Evolutionary conservation across 1,284 basidiomycete species (phyloP), one percentile per base, ranked within the genome.

Genomic region (Coniophora puteana): DNA sequence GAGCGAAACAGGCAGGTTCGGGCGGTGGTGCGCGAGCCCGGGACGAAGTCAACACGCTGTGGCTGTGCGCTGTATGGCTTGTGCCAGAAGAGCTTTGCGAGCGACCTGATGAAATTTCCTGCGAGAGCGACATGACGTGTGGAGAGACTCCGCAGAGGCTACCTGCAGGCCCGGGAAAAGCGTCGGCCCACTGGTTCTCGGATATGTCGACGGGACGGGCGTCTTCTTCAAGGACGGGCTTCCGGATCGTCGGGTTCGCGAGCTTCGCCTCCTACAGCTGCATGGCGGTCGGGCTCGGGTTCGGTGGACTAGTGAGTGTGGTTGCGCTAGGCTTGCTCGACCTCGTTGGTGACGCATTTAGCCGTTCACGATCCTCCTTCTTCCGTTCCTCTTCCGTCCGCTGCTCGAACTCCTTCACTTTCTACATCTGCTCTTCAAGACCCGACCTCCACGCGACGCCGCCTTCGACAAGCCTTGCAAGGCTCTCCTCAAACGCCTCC

Each of bases 91-190:
- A 71, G 70, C 84, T 86, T 75, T 83, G 86, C 69, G 83, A 90
- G 59, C 83, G 86, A 72, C 74, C 89, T 71, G 82, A 93, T 53
- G 86, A 93, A 51, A 93, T 80, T 79, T 95, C 91, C 89, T 93
- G 92, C 69, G 92, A 93, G 53, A 93, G 82, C 72, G 92, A 93
- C 71, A 83, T 78, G 86, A 87, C 76, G 79, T 73, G 68, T 86
- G 87, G 57, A 89, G 80, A 59, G 85, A 89, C 62, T 90, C 87
- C 58, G 80, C 67, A 55, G 87, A 90, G 71, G 80, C 79, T 74
- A 83, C 86, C 60, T 87, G 83, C 51, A 76, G 73, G 78, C 64
- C 52, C 80, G 74, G 77, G 88, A 91, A 83, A 90, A 84, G 47
- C 80, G 80, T 46, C 76, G 69, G 43, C 74, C 67, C 8, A 43